A percentile compares a stretch with the other conserved stretches of the same genome.
These are phyloP conservation scores for Erysimum pusillum DNA, from an alignment of 441 rosid genomes.

Conservation along the genomic window DNA sequence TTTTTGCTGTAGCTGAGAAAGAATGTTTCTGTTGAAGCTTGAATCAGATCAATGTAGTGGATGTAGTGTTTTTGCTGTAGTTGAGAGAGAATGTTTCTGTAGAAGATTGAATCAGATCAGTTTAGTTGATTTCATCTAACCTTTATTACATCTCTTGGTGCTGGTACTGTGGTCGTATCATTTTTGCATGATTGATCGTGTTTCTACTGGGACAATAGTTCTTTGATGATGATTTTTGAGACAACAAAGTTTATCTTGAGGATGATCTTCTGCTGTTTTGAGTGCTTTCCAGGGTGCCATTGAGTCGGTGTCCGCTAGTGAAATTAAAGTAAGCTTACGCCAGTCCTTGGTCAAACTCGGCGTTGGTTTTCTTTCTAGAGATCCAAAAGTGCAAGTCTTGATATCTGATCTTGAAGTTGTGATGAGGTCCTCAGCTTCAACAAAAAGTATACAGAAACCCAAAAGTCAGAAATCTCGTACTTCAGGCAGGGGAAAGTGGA, in stretches of 20 bases:
- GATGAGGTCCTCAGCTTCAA: slow-evolving; percentile 74
- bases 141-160: slow-evolving; percentile 3
- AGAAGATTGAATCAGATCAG: slow-evolving; percentile 9
- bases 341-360: slow-evolving; percentile 96
- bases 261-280: slow-evolving; percentile 36
- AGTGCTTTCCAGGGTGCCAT: slow-evolving; percentile 80
- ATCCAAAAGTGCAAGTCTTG: slow-evolving; percentile 89
- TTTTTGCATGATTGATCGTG: slow-evolving; percentile 21
- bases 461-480: slow-evolving; percentile 64
- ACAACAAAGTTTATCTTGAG: neutral
- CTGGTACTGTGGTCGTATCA: slow-evolving; percentile 23
- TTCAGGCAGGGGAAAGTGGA: slow-evolving; percentile 93
- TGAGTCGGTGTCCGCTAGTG: slow-evolving; percentile 92
- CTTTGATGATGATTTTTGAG: neutral
- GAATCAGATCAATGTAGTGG: neutral
- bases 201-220: slow-evolving; percentile 6
- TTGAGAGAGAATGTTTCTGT: neutral
- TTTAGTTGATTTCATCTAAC: slow-evolving; percentile 6
- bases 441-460: slow-evolving; percentile 57
- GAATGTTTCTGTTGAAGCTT: neutral
- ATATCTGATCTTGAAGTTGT: slow-evolving; percentile 88
- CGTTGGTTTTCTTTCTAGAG: slow-evolving; percentile 85
- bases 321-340: slow-evolving; percentile 86
- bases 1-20: neutral
- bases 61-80: neutral